phyloP scores from a whole-genome alignment of 805 yeast genomes.

The Kodamaea lidongshanica region DNA sequence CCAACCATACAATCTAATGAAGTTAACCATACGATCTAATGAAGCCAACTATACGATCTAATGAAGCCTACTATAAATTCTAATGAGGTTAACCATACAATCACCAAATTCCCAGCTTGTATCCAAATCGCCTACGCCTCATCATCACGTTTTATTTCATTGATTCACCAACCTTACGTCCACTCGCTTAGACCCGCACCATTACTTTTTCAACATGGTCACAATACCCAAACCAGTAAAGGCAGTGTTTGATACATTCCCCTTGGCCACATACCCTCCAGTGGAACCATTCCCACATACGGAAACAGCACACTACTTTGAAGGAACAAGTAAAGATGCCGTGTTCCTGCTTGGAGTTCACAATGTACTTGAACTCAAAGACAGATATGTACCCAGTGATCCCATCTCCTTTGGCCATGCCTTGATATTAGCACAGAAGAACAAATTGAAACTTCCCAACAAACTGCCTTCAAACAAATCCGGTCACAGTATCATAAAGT shows the following conservation, averaged over 20 bases:
- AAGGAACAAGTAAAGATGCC: conserved; percentile 16
- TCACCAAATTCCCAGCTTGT: too few species aligned
- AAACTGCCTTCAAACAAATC: conserved; percentile 6
- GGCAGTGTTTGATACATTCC: conserved; percentile 46
- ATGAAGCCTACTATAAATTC: too few species aligned
- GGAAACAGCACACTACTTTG: conserved; percentile 2
- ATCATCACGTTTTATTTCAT: too few species aligned
- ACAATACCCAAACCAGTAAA: conserved; percentile 39
- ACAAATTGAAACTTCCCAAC: conserved; percentile 38
- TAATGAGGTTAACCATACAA: too few species aligned
- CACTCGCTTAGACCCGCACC: too few species aligned
- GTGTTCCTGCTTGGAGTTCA: conserved; percentile 51
- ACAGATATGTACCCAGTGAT: conserved; percentile 45
- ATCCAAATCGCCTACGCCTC: too few species aligned
- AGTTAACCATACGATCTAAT: too few species aligned
- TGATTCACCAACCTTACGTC: too few species aligned
- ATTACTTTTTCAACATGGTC: too few species aligned
- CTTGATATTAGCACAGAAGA: conserved; percentile 42
- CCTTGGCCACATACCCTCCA: conserved; percentile 39
- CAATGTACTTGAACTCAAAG: conserved; percentile 28
- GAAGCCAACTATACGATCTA: too few species aligned
- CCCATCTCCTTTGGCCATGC: conserved; percentile 49
- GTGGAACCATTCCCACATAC: conserved; percentile 13
- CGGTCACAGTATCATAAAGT: conserved; percentile 32
- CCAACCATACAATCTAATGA: too few species aligned